These are phyloP conservation scores for Trypanosoma lewisi DNA, from an alignment of 208 protist genomes.

Conservation along the genomic window DNA sequence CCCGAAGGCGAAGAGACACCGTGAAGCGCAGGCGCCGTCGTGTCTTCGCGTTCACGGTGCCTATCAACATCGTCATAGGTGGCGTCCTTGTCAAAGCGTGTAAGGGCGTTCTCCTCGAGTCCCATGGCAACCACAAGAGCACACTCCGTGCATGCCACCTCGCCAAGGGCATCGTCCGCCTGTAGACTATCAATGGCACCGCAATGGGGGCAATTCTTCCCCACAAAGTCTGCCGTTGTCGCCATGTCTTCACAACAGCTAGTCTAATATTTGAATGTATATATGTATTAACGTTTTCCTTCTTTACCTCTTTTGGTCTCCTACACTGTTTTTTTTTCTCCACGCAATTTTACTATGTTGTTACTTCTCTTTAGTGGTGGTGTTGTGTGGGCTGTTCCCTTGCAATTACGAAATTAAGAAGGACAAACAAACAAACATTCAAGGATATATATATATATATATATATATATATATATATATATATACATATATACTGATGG, in stretches of 20 bases:
- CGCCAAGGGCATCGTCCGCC: constrained; percentile 68
- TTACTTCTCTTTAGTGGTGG: background rate
- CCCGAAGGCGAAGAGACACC: background rate
- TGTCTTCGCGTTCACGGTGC: constrained; percentile 28
- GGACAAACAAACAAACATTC: too few species aligned
- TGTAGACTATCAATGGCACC: constrained; percentile 70
- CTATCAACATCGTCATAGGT: constrained; percentile 69
- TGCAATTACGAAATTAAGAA: background rate
- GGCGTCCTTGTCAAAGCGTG: constrained; percentile 65
- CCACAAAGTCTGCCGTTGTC: constrained; percentile 64
- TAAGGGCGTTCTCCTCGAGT: constrained; percentile 67
- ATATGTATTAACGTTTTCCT: constrained; percentile 6
- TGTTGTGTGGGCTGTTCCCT: background rate
- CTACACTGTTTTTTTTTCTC: constrained; percentile 4
- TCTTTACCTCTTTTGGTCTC: too few species aligned
- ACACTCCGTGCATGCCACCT: constrained; percentile 79
- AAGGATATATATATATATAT: too few species aligned
- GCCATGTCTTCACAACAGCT: constrained; percentile 60
- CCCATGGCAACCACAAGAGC: constrained; percentile 76
- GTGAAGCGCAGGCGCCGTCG: background rate
- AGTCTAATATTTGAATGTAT: too few species aligned
- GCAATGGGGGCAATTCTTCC: constrained; percentile 72
- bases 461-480: too few species aligned
- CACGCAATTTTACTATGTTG: background rate
- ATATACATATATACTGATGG: too few species aligned